These are phyloP conservation scores for Yamadazyma siamensis DNA, from an alignment of 1,139 yeast genomes.

Conservation along the genomic window DNA sequence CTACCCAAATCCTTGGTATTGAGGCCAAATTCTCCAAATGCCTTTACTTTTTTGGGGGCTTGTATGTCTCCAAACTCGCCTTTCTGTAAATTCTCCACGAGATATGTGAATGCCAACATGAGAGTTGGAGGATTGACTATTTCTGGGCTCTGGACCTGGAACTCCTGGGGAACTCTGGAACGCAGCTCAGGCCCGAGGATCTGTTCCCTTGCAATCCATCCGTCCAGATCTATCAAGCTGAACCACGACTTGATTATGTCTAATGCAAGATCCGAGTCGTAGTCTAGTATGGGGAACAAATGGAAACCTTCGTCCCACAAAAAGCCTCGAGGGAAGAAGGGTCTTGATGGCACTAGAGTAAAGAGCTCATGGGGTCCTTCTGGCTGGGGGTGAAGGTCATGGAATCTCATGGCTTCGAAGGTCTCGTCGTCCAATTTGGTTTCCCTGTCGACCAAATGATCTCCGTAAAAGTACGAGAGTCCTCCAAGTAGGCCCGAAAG, in stretches of 20 bases:
- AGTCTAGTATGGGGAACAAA: constrained; percentile 73
- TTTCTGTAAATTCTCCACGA: constrained; percentile 45
- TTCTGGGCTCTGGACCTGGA: constrained; percentile 81
- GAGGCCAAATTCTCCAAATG: constrained; percentile 9
- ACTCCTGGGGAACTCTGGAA: constrained; percentile 82
- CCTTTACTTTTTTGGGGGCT: constrained; percentile 20
- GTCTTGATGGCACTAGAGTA: constrained; percentile 86
- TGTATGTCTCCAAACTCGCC: constrained; percentile 19
- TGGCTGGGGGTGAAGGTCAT: constrained; percentile 45
- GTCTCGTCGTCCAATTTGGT: constrained; percentile 65
- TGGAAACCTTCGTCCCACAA: constrained; percentile 99
- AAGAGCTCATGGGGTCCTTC: constrained; percentile 76
- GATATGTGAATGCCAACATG: constrained; percentile 70
- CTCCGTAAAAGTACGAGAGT: constrained; percentile 86
- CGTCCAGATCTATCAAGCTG: constrained; percentile 76
- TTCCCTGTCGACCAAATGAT: constrained; percentile 74
- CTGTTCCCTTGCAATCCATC: constrained; percentile 97
- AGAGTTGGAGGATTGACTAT: constrained; percentile 96
- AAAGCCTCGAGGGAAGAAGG: constrained; percentile 94
- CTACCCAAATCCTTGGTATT: constrained; percentile 36
- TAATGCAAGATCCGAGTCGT: constrained; percentile 79
- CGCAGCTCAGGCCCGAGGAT: constrained; percentile 91
- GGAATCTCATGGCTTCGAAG: constrained; percentile 39
- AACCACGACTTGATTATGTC: constrained; percentile 91
- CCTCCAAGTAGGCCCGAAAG: constrained; percentile 88